These are phyloP conservation scores for Boletellus ananas DNA, from an alignment of 768 basidiomycete species.

Conservation along the genomic window DNA sequence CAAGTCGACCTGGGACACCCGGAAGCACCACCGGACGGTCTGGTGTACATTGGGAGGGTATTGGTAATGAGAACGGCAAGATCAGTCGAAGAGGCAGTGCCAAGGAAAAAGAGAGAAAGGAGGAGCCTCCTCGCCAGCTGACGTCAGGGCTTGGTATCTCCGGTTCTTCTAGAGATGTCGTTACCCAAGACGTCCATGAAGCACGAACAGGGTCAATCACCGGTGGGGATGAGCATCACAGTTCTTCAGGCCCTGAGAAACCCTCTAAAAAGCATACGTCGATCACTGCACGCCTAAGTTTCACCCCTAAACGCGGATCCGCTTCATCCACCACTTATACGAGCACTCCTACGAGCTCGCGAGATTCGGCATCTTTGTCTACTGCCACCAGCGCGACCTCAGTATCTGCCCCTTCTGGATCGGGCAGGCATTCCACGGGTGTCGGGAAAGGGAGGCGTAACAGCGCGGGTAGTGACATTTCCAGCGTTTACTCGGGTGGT, in stretches of 20 bases:
- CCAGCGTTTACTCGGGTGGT: conserved; percentile 61
- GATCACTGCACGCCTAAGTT: conserved; percentile 60
- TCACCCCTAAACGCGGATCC: conserved; percentile 84
- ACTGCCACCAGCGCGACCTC: conserved; percentile 76
- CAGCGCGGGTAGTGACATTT: conserved; percentile 84
- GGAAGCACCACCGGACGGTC: conserved; percentile 47
- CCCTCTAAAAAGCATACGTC: conserved; percentile 62
- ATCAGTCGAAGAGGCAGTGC: conserved; percentile 36
- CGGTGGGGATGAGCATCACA: conserved; percentile 57
- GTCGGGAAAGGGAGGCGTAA: conserved; percentile 64
- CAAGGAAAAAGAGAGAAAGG: conserved; percentile 46
- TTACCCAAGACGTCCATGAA: conserved; percentile 40
- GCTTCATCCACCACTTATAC: conserved; percentile 86
- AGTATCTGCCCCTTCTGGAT: conserved; percentile 53
- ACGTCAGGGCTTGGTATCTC: conserved; percentile 34
- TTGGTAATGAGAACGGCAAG: conserved; percentile 38
- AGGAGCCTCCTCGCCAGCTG: conserved; percentile 24
- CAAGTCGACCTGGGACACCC: conserved; percentile 74
- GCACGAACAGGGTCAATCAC: conserved; percentile 38
- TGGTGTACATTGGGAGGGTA: conserved; percentile 73
- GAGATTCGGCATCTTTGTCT: conserved; percentile 84
- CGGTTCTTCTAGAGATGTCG: conserved; percentile 31
- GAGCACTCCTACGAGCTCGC: conserved; percentile 76
- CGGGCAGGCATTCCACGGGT: conserved; percentile 67
- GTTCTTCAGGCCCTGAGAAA: conserved; percentile 52